phyloP scores from a whole-genome alignment of 257 asterid species.

The Verbascum thapsus region DNA sequence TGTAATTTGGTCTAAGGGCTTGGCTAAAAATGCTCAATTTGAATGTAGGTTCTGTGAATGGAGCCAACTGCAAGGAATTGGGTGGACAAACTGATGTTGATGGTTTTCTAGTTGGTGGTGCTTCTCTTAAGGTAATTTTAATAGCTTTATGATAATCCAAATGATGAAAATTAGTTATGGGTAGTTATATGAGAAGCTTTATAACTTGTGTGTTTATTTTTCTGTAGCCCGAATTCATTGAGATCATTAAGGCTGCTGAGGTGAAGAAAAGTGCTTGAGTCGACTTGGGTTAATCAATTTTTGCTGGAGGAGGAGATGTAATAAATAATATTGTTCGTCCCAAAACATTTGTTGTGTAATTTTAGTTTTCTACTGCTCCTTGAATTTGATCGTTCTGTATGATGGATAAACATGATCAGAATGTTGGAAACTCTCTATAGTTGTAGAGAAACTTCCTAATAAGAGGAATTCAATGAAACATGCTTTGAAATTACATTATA shows the following conservation, averaged over 20 bases:
- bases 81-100: conserved; percentile 72
- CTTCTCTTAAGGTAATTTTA: conserved; percentile 73
- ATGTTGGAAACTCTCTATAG: too few relatives aligned
- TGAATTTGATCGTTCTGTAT: too few relatives aligned
- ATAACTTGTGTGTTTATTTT: conserved; percentile 10
- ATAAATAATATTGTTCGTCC: background rate
- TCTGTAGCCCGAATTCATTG: conserved; percentile 79
- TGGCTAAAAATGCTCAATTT: too few relatives aligned
- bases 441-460: too few relatives aligned
- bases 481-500: too few relatives aligned
- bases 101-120: conserved; percentile 91
- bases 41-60: conserved; percentile 74
- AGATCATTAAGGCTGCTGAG: conserved; percentile 85
- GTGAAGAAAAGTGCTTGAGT: conserved; percentile 69
- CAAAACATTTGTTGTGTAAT: too few relatives aligned
- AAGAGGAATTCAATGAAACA: too few relatives aligned
- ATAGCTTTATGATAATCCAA: background rate
- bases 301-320: conserved; percentile 38
- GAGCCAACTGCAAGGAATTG: conserved; percentile 82
- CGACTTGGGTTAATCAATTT: conserved; percentile 26
- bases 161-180: background rate
- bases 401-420: too few relatives aligned
- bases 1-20: background rate
- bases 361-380: too few relatives aligned
- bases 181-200: background rate